Base-by-base conservation (phyloP, 805 yeast genomes). In the Lipomyces mesembrius region DNA sequence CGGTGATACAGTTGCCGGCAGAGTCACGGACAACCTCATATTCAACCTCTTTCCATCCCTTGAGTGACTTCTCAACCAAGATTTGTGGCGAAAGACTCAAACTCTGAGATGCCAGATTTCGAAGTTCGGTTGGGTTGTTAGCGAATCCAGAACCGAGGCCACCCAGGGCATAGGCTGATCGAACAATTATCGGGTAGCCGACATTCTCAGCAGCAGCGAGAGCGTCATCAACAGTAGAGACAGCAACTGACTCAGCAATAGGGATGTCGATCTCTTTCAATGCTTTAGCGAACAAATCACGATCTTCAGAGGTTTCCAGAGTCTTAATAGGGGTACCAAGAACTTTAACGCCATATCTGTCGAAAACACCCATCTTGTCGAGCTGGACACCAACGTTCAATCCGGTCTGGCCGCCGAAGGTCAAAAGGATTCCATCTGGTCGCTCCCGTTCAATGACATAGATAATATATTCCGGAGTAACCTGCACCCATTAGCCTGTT, bases 1-100 rank as follows among this genome's bases (percentile, higher is more conserved):
- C 99, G 56, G 99, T 94, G 78, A 94, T 94, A 85, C 99, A 94
- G 85, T 94, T 94, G 73, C 89, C 97, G 64, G 90, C 95, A 71
- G 95, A 86, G 82, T 94, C 99, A 78, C 99, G 89, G 65, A 94
- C 98, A 72, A 94, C 99, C 83, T 94, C 99, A 79, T 94, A 94
- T 81, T 94, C 99, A 70, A 94, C 96, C 81, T 94, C 99, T 80
- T 94, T 94, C 99, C 99, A 94, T 72, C 99, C 99, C 83, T 93
- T 94, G 81, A 94, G 83, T 5, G 98, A 94, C 64, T 66, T 70
- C 81, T 94, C 99, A 70, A 94, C 98, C 74, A 94, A 83, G 73
- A 94, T 92, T 83, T 94, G 99, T 61, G 98, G 98, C 25, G 98
- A 87, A 70, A 93, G 81, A 34, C 97, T 87, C 70, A 94, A 83